Conservation (phyloP, 768 basidiomycete genomes). For the Lactarius vividus region DNA sequence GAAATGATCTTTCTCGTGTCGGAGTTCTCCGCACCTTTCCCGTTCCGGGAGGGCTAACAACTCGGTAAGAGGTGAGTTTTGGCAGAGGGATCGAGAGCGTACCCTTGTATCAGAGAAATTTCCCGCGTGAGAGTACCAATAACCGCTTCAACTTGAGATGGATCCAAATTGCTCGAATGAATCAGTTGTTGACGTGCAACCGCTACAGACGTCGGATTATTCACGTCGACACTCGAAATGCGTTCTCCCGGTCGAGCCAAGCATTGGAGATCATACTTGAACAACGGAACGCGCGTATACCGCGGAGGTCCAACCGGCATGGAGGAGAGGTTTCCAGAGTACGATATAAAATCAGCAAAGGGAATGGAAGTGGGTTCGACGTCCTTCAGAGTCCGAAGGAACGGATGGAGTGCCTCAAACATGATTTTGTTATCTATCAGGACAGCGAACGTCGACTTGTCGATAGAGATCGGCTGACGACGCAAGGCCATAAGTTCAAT, state of each 20-base stretch:
- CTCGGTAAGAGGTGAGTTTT: neutral
- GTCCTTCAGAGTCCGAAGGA: constrained; percentile 23
- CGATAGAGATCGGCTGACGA: constrained; percentile 34
- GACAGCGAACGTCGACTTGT: constrained; percentile 19
- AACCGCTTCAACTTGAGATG: constrained; percentile 69
- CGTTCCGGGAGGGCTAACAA: constrained; percentile 66
- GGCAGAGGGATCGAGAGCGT: constrained; percentile 12
- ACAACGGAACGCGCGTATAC: constrained; percentile 41
- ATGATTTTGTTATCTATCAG: constrained; percentile 27
- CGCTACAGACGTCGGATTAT: constrained; percentile 44
- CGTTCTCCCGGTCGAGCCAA: constrained; percentile 39
- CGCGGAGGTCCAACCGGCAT: constrained; percentile 13
- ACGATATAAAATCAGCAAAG: constrained; percentile 16
- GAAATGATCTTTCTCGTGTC: neutral
- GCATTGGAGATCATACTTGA: constrained; percentile 54
- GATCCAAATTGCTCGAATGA: constrained; percentile 55
- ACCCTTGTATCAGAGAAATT: constrained; percentile 73
- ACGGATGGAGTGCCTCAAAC: constrained; percentile 22
- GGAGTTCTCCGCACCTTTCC: constrained; percentile 53
- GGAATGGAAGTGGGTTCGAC: constrained; percentile 25
- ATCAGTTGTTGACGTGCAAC: constrained; percentile 47
- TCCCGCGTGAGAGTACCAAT: constrained; percentile 59
- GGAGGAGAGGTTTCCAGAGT: constrained; percentile 1
- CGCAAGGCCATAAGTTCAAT: constrained; percentile 49
- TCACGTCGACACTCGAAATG: constrained; percentile 39